Base-by-base conservation (phyloP, 2,329 filamentous ascomycete species). In the Nemania sp. region DNA sequence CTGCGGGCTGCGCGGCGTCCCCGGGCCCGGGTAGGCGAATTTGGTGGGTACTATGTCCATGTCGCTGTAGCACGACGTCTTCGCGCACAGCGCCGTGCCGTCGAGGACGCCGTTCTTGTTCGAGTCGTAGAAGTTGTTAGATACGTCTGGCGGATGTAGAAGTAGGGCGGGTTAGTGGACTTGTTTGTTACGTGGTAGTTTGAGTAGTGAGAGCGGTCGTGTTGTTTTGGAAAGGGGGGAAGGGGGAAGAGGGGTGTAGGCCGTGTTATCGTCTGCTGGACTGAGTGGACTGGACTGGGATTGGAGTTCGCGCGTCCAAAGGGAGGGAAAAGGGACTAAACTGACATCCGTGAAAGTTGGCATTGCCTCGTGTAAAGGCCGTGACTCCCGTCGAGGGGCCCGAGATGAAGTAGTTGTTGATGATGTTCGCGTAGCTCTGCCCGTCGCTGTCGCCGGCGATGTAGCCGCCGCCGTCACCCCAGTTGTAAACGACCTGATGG, bases 391-490 rank as follows among this genome's bases (percentile, higher is more conserved):
- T 84, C 47, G 74, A 78, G 0, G 82, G 82, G 0, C 83, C 83
- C 1, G 78, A 79, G 60, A 85, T 81, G 71, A 84, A 85, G 70
- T 85, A 84, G 70, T 85, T 85, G 60, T 80, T 80, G 54, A 84
- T 74, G 57, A 85, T 80, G 62, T 85, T 83, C 5, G 77, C 81
- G 50, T 79, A 76, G 54, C 78, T 83, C 25, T 75, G 66, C 4
- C 77, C 81, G 0, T 67, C 72, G 35, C 79, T 81, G 61, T 82
- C 81, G 2, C 81, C 81, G 0, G 81, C 81, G 53, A 83, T 85
- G 54, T 85, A 85, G 3, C 78, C 83, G 5, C 81, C 82, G 0
- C 81, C 81, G 1, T 76, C 75, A 10, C 81, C 82, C 77, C 81
- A 85, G 68, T 85, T 85, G 67, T 85, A 85, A 2, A 85, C 67